Conservation (phyloP, 176 grass and related monocot genomes). For the Carex cristatella region DNA sequence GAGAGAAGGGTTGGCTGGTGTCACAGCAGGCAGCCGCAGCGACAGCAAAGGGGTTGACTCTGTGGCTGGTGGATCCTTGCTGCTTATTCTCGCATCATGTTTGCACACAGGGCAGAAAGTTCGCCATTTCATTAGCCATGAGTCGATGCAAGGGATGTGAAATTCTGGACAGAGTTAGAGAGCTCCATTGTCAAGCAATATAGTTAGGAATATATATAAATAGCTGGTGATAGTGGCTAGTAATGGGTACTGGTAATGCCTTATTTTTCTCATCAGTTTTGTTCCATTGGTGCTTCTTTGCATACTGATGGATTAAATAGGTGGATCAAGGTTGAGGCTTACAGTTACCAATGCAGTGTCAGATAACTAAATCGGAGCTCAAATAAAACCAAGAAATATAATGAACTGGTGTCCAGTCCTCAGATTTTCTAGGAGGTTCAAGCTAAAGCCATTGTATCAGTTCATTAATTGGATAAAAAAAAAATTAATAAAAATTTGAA, state of each 20-base stretch:
- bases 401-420: background rate
- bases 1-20: conserved; percentile 17
- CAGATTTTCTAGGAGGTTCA: background rate
- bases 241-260: background rate
- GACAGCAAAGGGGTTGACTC: conserved; percentile 76
- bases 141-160: conserved; percentile 75
- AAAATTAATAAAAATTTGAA: background rate
- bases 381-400: background rate
- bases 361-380: background rate
- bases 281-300: background rate
- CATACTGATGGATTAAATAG: background rate
- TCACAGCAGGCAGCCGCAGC: background rate
- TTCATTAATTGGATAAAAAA: background rate
- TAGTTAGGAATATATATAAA: background rate
- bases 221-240: background rate
- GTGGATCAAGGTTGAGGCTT: background rate
- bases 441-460: background rate
- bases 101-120: conserved; percentile 98
- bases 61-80: conserved; percentile 39
- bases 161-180: conserved; percentile 52
- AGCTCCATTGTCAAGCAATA: background rate
- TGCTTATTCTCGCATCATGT: conserved; percentile 57
- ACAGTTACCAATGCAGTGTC: background rate
- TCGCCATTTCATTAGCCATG: conserved; percentile 85
- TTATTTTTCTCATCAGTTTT: conserved; percentile 3